Evolutionary conservation across 2,329 filamentous ascomycete genomes (phyloP).

Genomic region (Colletotrichum sp.): DNA sequence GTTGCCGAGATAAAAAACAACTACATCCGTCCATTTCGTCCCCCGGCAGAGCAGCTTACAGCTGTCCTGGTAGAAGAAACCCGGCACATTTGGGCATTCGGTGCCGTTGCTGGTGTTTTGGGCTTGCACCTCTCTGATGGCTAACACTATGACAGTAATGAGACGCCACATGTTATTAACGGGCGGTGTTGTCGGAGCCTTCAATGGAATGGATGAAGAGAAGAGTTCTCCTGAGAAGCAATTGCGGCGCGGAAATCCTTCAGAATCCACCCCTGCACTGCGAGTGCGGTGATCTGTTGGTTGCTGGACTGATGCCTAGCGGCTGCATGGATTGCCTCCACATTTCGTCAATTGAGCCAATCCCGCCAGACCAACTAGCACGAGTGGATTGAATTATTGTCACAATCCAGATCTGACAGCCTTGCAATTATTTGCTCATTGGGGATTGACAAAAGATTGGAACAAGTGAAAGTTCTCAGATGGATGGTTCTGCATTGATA

Average conservation of each 20-base stretch:
- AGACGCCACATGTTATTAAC: neutral
- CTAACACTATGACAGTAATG: neutral
- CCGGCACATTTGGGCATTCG: neutral
- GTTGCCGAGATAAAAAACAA: neutral
- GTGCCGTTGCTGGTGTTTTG: fast-evolving
- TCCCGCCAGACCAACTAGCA: neutral
- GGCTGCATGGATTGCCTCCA: neutral
- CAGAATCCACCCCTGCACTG: neutral
- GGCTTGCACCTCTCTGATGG: neutral
- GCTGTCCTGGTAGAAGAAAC: neutral
- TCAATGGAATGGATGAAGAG: neutral
- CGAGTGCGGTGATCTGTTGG: neutral
- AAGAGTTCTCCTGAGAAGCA: neutral
- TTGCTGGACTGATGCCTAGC: neutral
- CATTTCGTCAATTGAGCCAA: neutral
- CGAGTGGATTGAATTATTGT: neutral
- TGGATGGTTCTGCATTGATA: neutral
- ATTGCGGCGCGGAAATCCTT: neutral
- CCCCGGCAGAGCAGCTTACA: neutral
- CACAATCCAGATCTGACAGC: neutral
- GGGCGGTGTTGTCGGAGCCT: fast-evolving
- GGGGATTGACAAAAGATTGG: neutral
- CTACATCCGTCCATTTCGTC: neutral
- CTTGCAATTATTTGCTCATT: neutral
- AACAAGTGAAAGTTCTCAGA: neutral